Base-by-base conservation (phyloP, 495 filamentous ascomycete genomes). In the Lasiosphaeriaceae sp. region DNA sequence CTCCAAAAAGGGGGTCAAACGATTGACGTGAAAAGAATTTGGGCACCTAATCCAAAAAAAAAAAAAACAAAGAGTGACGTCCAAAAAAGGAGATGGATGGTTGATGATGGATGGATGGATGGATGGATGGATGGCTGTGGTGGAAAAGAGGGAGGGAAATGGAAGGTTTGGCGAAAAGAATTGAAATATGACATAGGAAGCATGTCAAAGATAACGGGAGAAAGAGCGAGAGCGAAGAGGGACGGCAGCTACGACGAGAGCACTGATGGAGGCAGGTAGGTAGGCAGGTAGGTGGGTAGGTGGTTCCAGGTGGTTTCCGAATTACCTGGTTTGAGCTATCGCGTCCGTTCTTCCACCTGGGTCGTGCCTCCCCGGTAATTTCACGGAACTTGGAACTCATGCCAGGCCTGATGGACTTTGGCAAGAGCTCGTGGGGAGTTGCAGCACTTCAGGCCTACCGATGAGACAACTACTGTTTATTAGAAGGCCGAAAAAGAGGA, bases 1-100 rank as follows among this genome's bases (percentile, higher is more conserved):
- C 56, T 58, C 56, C 63, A 62, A 68, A 58, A 64, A 60, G 55
- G 47, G 48, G 49, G 63, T 44, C 56, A 66, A 61, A 58, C 55
- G 64, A 58, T 47, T 50, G 63, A 53, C 53, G 51, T 29, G 55
- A 66, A 57, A 52, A 52, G 50, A 60, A 50, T 52, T 58, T 51
- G 66, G 59, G 64, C 50, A 50, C 52, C 58, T 61, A 65, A 60
- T 65, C 64, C 64, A 60, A 67, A 63, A 58, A 62, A 49, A 55
- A 60, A 67, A 63, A 58, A 62, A 49, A 55, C 44, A 58, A 58
- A 55, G 61, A 60, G 54, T 31, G 56, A 60, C 56, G 64, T 63
- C 57, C 59, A 58, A 63, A 67, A 65, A 62, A 37, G 47, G 17
- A 12, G 52, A 35, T 31, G 14, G 49, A 51, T 57, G 50, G 56